These are phyloP conservation scores for Kwoniella bestiolae DNA, from an alignment of 768 basidiomycete species.

Conservation along the genomic window DNA sequence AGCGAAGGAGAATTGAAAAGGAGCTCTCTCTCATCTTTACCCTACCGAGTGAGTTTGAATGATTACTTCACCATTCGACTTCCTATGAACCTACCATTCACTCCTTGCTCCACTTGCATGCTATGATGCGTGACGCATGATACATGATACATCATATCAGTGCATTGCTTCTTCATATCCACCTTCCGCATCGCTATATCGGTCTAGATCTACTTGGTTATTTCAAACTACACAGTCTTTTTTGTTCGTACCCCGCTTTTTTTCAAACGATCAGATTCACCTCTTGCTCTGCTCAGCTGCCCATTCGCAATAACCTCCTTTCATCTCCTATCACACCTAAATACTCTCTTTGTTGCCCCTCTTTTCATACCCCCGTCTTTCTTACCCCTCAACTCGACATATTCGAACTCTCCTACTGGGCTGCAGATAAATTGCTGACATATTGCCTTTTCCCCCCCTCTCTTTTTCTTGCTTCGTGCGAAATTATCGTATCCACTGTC, in stretches of 20 bases:
- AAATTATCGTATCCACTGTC: slow-evolving; percentile 3
- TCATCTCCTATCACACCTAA: neutral
- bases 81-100: neutral
- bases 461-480: slow-evolving; percentile 3
- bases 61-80: neutral
- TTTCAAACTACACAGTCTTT: neutral
- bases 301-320: neutral
- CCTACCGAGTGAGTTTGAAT: neutral
- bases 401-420: neutral
- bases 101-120: neutral
- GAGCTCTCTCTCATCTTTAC: neutral
- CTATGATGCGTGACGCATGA: too few species aligned
- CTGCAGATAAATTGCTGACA: slow-evolving; percentile 13
- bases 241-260: neutral
- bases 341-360: slow-evolving; percentile 1
- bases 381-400: neutral
- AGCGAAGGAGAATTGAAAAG: neutral
- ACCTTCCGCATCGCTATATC: neutral
- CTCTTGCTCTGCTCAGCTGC: neutral
- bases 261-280: neutral
- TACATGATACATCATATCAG: neutral
- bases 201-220: neutral
- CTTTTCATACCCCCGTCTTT: neutral
- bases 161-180: neutral
- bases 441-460: neutral